These are phyloP conservation scores for Mycena citricolor DNA, from an alignment of 1,284 basidiomycete genomes.

Conservation along the genomic window DNA sequence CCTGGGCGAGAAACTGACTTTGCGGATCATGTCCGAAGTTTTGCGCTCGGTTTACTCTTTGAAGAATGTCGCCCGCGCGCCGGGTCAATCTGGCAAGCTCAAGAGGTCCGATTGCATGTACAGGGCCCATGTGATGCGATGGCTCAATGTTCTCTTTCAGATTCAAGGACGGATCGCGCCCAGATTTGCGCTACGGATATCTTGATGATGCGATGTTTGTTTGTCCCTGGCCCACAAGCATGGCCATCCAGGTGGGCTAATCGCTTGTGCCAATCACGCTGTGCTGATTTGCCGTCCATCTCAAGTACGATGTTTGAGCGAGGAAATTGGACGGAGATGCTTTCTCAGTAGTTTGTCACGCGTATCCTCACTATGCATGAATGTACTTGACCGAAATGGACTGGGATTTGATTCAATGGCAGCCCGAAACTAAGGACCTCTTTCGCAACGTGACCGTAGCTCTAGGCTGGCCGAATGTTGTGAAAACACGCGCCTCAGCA, in stretches of 20 bases:
- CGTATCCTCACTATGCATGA: no score
- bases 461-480: no score
- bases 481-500: no score
- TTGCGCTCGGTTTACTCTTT: constrained; percentile 51
- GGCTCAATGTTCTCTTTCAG: constrained; percentile 16
- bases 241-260: constrained; percentile 52
- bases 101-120: constrained; percentile 35
- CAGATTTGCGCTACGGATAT: constrained; percentile 43
- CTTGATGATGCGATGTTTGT: constrained; percentile 43
- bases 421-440: no score
- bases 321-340: no score
- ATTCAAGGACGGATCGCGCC: constrained; percentile 33
- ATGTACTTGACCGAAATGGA: no score
- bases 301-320: no score
- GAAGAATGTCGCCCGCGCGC: constrained; percentile 50
- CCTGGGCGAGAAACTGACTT: constrained; percentile 55
- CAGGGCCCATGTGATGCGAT: neutral
- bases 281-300: no score
- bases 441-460: no score
- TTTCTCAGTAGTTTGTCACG: no score
- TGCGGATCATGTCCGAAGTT: constrained; percentile 50
- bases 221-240: constrained; percentile 51
- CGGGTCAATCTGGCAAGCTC: constrained; percentile 52
- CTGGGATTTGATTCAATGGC: no score
- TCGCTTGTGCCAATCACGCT: no score